Base-by-base conservation (phyloP, 2,329 filamentous ascomycete genomes). In the Furcasterigmium furcatum region DNA sequence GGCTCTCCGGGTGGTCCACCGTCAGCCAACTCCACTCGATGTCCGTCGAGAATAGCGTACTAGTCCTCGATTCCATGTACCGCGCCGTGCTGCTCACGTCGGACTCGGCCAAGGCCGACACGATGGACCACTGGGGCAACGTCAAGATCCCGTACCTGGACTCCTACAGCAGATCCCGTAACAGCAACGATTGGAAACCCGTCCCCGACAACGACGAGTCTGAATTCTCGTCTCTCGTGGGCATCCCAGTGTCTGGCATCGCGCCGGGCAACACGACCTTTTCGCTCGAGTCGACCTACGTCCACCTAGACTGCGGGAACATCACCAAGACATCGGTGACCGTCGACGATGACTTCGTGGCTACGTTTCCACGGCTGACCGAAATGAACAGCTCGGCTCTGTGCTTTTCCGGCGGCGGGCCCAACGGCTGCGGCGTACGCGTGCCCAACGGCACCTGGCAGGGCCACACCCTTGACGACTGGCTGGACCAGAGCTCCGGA, bases 41-140 rank as follows among this genome's bases (percentile, higher is more conserved):
- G 10, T 13, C 4, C 4, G 12, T 32, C 29, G 16, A 13, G 16
- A 5, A 13, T 32, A 4, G n/a, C 6, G 6, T 32, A 3, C 21
- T 32, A 10, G 34, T 34, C 16, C 12, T 41, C 16, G 21, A 35
- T 18, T 18, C 38, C 3, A 16, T 43, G 21, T 55, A 58, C 38
- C 52, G 47, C 4, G 48, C 52, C 9, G 44, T 53, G 5, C 25
- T 60, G 1, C 43, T 56, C 3, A 51, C 54, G 1, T 55, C 59
- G 2, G 42, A 46, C 1, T 27, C 50, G 7, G 46, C 55, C n/a
- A 55, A 58, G 29, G 35, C 38, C 5, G 48, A 50, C 19, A 46
- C 43, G 10, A 55, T 54, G 49, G 59, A 62, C 35, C 39, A 54
- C 2, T 60, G 57, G 57, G 57, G 58, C 3, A 62, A 62, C 41